phyloP scores from a whole-genome alignment of 2,329 filamentous ascomycete species.

The Stachybotrys chartarum region DNA sequence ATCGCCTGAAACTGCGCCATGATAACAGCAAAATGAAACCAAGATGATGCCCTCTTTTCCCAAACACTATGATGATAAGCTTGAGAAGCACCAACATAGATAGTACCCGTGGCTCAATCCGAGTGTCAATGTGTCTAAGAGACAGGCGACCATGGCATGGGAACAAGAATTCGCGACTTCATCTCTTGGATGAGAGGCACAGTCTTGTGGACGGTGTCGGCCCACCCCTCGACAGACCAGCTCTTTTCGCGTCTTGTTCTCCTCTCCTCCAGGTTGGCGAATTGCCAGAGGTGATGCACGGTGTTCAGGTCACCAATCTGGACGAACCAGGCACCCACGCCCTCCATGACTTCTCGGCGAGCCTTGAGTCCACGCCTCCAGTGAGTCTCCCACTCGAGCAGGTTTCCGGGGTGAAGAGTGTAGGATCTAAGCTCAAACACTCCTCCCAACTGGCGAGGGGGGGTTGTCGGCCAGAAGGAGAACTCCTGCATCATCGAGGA shows the following conservation, averaged over 20 bases:
- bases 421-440: conserved; percentile 96
- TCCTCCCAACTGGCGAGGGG: conserved; percentile 82
- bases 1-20: not conserved
- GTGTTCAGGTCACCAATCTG: conserved; percentile 97
- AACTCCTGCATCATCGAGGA: conserved; percentile 98
- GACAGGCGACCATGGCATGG: conserved; percentile 95
- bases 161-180: conserved; percentile 88
- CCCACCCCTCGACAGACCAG: conserved; percentile 93
- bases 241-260: conserved; percentile 87
- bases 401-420: conserved; percentile 88
- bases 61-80: not conserved
- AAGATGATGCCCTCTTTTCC: not conserved
- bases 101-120: too few relatives aligned
- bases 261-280: conserved; percentile 91
- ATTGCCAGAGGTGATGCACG: conserved; percentile 97
- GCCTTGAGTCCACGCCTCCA: conserved; percentile 91
- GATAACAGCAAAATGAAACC: conserved; percentile 3
- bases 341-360: conserved; percentile 94
- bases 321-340: conserved; percentile 96
- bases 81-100: too few relatives aligned
- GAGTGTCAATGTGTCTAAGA: conserved; percentile 40
- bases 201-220: conserved; percentile 95
- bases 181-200: conserved; percentile 94
- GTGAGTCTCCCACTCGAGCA: conserved; percentile 98
- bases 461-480: conserved; percentile 96